Percentiles rank a stretch among this genome's conserved stretches.
Conservation (phyloP, 139 green algal genomes). For the Pseudopediastrum boryanum region DNA sequence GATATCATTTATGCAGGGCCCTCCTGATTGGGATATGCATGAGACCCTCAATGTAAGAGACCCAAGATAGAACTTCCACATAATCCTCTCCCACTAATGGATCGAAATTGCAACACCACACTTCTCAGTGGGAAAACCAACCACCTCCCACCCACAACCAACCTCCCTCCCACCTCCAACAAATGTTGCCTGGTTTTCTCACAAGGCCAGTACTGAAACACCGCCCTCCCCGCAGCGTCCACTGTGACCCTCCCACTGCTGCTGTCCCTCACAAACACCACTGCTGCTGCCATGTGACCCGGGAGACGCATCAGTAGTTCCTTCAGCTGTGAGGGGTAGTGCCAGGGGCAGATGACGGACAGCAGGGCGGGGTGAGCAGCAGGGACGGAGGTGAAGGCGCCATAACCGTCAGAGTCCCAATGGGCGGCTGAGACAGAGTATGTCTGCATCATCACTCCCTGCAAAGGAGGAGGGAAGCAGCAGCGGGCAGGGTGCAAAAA, state of each 20-base stretch:
- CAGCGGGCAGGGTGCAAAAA: too few relatives aligned
- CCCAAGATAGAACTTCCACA: too few relatives aligned
- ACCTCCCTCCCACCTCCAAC: conserved; percentile 31
- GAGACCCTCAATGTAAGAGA: too few relatives aligned
- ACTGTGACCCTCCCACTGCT: conserved; percentile 40
- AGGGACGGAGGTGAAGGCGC: conserved; percentile 39
- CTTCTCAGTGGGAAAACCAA: background rate
- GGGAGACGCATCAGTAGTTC: conserved; percentile 18
- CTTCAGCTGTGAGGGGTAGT: conserved; percentile 2
- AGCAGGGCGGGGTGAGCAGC: conserved; percentile 27
- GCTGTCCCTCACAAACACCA: conserved; percentile 59
- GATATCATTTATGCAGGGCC: too few relatives aligned
- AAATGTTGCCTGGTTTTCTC: conserved; percentile 42
- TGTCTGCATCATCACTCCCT: conserved; percentile 62
- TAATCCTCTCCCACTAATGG: background rate
- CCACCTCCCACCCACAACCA: background rate
- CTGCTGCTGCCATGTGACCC: background rate
- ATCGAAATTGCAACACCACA: background rate
- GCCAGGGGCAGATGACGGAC: conserved; percentile 3
- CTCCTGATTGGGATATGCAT: too few relatives aligned
- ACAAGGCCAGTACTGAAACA: conserved; percentile 55
- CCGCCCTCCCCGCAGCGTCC: conserved; percentile 37
- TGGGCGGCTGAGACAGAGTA: conserved; percentile 51
- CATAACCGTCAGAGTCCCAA: conserved; percentile 68
- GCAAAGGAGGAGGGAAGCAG: too few relatives aligned